These are phyloP conservation scores for Myxozyma geophila DNA, from an alignment of 805 yeast genomes.

Conservation along the genomic window DNA sequence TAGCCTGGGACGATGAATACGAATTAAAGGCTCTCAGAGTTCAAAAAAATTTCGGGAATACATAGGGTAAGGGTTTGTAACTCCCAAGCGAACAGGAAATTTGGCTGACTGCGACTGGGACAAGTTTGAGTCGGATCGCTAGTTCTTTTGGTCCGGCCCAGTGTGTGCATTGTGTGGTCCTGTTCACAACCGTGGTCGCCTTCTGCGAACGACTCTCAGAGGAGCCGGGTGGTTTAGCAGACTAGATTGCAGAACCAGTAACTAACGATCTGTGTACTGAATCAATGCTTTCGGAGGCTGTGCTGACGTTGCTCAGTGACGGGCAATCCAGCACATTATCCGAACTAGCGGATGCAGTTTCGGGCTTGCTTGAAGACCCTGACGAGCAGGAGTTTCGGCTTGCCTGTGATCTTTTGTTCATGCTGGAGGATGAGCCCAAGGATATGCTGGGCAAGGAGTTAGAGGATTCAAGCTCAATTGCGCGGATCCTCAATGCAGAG, in stretches of 20 bases:
- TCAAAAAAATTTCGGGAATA: constrained; percentile 6
- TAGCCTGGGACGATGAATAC: no score
- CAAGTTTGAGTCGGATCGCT: no score
- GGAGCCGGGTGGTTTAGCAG: no score
- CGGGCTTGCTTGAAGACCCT: constrained; percentile 11
- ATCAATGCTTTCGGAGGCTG: constrained; percentile 10
- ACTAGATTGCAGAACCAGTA: no score
- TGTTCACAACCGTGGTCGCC: no score
- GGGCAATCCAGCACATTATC: constrained; percentile 10
- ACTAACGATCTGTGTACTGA: not conserved
- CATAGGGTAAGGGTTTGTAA: constrained; percentile 10
- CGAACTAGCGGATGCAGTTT: constrained; percentile 8
- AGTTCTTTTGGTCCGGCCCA: no score
- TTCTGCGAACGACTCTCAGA: no score
- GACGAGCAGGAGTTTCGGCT: constrained; percentile 25
- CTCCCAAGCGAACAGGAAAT: constrained; percentile 1
- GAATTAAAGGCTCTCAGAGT: not conserved
- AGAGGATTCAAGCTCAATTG: not conserved
- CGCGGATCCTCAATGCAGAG: constrained; percentile 27
- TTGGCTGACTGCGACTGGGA: not conserved
- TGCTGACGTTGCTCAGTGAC: constrained; percentile 9
- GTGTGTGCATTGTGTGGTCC: no score
- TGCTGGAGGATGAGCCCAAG: constrained; percentile 20
- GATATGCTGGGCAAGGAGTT: not conserved
- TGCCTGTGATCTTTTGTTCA: constrained; percentile 25